These are phyloP conservation scores for Phlyctochytrium bullatum DNA, from an alignment of 192 early-diverging fungal genomes.

Conservation along the genomic window DNA sequence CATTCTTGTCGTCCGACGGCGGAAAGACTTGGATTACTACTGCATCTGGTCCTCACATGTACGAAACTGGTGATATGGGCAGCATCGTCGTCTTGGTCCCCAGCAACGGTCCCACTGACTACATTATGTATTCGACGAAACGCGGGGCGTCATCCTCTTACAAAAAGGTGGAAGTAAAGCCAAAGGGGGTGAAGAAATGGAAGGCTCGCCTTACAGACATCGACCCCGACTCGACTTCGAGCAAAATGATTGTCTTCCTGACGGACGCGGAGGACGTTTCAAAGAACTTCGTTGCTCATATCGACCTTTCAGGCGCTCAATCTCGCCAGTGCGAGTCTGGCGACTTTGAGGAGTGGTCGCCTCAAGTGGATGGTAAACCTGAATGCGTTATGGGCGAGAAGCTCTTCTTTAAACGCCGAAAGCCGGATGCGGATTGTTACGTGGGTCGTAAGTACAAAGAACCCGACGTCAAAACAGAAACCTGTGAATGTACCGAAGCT, in stretches of 20 bases:
- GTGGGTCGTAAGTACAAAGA: conserved; percentile 63
- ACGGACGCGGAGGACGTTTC: conserved; percentile 21
- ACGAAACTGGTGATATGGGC: conserved; percentile 83
- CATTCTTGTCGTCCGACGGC: conserved; percentile 82
- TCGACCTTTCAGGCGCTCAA: conserved; percentile 68
- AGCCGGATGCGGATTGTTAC: conserved; percentile 72
- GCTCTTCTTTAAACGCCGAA: conserved; percentile 71
- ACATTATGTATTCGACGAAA: conserved; percentile 74
- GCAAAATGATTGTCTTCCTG: conserved; percentile 65
- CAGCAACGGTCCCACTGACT: conserved; percentile 49
- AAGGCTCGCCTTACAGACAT: conserved; percentile 61
- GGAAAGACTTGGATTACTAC: conserved; percentile 73
- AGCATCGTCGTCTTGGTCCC: conserved; percentile 68
- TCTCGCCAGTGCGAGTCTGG: conserved; percentile 61
- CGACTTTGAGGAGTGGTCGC: conserved; percentile 78
- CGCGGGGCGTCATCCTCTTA: conserved; percentile 65
- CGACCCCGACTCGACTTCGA: conserved; percentile 78
- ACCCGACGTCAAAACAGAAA: conserved; percentile 44
- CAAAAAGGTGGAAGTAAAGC: conserved; percentile 46
- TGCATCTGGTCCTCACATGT: conserved; percentile 71
- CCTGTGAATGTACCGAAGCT: conserved; percentile 71
- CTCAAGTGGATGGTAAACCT: conserved; percentile 36
- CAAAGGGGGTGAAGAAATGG: conserved; percentile 32
- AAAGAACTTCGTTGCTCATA: conserved; percentile 49
- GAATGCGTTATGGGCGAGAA: conserved; percentile 82